Conservation (phyloP, 345 rosid species). For the Durio zibethinus region DNA sequence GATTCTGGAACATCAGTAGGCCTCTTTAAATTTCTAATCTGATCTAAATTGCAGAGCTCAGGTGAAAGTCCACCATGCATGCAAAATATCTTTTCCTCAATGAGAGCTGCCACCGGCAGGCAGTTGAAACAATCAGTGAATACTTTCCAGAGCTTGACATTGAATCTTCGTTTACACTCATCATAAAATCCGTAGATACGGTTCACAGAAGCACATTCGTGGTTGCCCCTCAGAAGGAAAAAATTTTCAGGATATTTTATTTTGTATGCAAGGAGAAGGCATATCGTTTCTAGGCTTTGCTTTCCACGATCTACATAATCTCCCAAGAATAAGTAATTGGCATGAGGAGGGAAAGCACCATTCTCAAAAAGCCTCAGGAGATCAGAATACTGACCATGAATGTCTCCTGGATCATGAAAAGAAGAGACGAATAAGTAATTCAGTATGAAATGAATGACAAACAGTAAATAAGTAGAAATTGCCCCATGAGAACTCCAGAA, state of each 20-base stretch:
- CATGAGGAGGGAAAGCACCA: slow-evolving; percentile 73
- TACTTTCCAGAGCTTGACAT: slow-evolving; percentile 67
- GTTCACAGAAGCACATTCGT: slow-evolving; percentile 81
- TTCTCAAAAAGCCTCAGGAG: slow-evolving; percentile 79
- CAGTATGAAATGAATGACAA: neutral
- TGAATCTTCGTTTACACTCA: slow-evolving; percentile 78
- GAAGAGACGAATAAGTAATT: neutral
- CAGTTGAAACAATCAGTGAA: slow-evolving; percentile 87
- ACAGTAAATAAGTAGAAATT: neutral
- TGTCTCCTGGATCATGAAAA: slow-evolving; percentile 53
- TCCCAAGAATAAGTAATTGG: slow-evolving; percentile 87
- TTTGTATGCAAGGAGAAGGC: slow-evolving; percentile 84
- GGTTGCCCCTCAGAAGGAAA: slow-evolving; percentile 86
- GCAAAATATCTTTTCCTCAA: slow-evolving; percentile 79
- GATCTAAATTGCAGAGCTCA: slow-evolving; percentile 55
- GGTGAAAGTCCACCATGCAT: slow-evolving; percentile 97
- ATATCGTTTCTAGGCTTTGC: slow-evolving; percentile 87
- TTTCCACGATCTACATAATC: slow-evolving; percentile 91
- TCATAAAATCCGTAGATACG: slow-evolving; percentile 86
- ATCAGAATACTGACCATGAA: slow-evolving; percentile 87
- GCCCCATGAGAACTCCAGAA: neutral
- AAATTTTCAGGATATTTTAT: slow-evolving; percentile 76
- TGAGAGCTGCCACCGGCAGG: slow-evolving; percentile 80
- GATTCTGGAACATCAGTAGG: slow-evolving; percentile 75
- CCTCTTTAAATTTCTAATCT: slow-evolving; percentile 62